Evolutionary conservation across 169 alveolate species (phyloP).

Genomic region (Plasmodium reichenowi): DNA sequence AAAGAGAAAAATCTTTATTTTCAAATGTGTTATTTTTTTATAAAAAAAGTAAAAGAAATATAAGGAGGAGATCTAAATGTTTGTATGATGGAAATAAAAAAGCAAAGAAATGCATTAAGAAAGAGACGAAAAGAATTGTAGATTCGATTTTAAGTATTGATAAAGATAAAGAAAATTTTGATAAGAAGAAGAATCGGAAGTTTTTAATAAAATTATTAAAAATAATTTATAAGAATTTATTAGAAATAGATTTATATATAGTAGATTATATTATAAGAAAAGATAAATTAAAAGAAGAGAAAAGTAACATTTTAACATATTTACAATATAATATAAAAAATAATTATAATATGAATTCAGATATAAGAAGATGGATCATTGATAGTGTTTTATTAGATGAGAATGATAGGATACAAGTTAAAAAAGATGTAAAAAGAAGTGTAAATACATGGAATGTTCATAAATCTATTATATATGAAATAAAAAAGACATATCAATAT

Average conservation of each 20-base stretch:
- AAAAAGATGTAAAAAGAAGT: conserved; percentile 71
- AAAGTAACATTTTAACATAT: conserved; percentile 19
- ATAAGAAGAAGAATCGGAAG: conserved; percentile 45
- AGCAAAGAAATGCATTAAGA: conserved; percentile 19
- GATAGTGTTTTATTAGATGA: conserved; percentile 69
- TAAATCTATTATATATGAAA: conserved; percentile 58
- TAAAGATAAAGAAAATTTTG: not conserved
- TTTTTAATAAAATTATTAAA: conserved; percentile 56
- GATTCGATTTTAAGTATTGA: conserved; percentile 23
- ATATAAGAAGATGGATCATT: conserved; percentile 52
- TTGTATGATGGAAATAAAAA: not conserved
- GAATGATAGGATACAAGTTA: conserved; percentile 60
- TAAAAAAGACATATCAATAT: conserved; percentile 67
- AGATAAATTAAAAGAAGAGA: conserved; percentile 3
- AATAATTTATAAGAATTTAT: conserved; percentile 45
- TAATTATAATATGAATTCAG: conserved; percentile 51
- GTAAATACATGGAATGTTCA: conserved; percentile 73
- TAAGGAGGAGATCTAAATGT: not conserved
- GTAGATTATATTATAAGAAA: conserved; percentile 56
- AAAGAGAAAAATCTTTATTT: not conserved
- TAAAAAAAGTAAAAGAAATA: conserved; percentile 3
- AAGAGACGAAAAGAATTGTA: conserved; percentile 25
- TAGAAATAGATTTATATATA: conserved; percentile 61
- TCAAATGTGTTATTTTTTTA: not conserved
- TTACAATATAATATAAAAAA: conserved; percentile 61